Conservation (phyloP, 176 grass and related monocot genomes). For the Musa itinerans region DNA sequence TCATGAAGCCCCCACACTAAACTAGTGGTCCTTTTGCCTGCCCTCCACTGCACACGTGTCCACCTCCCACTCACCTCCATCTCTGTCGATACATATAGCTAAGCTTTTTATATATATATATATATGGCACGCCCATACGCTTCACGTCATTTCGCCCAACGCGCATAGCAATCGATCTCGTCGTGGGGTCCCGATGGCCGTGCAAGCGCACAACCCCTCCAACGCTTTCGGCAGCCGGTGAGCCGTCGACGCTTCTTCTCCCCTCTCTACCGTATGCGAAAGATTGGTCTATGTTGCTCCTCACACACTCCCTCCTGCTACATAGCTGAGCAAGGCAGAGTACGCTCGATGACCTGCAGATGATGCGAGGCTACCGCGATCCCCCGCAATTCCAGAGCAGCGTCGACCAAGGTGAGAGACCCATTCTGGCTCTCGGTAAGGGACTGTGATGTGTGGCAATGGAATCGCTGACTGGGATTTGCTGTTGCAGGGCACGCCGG, state of each 20-base stretch:
- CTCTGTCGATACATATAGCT: too few species aligned
- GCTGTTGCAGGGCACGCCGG: neutral
- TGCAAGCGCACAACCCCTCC: slow-evolving; percentile 29
- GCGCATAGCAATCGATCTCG: neutral
- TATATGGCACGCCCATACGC: neutral
- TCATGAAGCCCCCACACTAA: too few species aligned
- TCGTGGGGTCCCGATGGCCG: slow-evolving; percentile 17
- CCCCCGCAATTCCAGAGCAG: neutral
- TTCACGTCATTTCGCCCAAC: neutral
- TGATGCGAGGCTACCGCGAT: neutral
- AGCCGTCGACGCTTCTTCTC: neutral
- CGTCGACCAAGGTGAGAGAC: neutral
- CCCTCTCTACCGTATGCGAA: neutral
- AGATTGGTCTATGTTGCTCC: neutral
- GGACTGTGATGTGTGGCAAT: slow-evolving; percentile 4
- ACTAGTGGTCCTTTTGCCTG: neutral
- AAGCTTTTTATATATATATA: neutral
- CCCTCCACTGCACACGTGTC: neutral
- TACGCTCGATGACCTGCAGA: neutral
- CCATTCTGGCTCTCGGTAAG: neutral
- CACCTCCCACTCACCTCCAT: too few species aligned
- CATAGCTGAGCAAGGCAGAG: neutral
- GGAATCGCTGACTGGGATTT: neutral
- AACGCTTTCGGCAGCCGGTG: slow-evolving; percentile 22
- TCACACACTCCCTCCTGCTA: too few species aligned